phyloP scores from a whole-genome alignment of 768 basidiomycete species.

The Dioszegia hungarica region DNA sequence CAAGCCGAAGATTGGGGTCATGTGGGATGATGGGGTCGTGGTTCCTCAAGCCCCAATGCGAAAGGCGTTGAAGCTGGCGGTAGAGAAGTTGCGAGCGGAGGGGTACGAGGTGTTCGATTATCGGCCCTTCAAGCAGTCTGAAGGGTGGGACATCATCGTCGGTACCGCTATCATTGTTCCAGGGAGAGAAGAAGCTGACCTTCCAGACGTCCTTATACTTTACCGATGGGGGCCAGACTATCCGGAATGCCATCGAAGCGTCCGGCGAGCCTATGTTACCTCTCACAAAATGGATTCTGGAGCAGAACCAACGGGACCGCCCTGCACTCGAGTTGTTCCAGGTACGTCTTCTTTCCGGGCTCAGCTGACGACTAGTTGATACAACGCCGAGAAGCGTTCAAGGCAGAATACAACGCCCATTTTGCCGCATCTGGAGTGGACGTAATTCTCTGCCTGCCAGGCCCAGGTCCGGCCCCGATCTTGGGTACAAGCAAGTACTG shows the following conservation, averaged over 20 bases:
- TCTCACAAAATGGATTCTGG: constrained; percentile 30
- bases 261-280: constrained; percentile 29
- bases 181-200: too few relatives aligned
- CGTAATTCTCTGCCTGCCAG: constrained; percentile 25
- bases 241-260: not conserved
- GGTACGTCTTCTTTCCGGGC: constrained; percentile 8
- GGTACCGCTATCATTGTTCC: not conserved
- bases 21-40: constrained; percentile 38
- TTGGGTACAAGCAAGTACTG: constrained; percentile 31
- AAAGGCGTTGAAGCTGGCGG: constrained; percentile 50
- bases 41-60: constrained; percentile 23
- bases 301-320: constrained; percentile 4
- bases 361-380: constrained; percentile 14
- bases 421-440: constrained; percentile 17
- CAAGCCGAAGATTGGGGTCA: constrained; percentile 20
- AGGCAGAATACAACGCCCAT: constrained; percentile 8
- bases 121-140: not conserved
- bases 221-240: constrained; percentile 19
- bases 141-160: constrained; percentile 21
- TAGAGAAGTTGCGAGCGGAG: constrained; percentile 3
- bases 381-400: constrained; percentile 15
- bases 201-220: constrained; percentile 16
- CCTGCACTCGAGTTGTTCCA: constrained; percentile 5
- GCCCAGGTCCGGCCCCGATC: constrained; percentile 21
- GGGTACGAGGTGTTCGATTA: constrained; percentile 8